Conservation (phyloP, 2,329 filamentous ascomycete species). For the Microdochium trichocladiopsis region DNA sequence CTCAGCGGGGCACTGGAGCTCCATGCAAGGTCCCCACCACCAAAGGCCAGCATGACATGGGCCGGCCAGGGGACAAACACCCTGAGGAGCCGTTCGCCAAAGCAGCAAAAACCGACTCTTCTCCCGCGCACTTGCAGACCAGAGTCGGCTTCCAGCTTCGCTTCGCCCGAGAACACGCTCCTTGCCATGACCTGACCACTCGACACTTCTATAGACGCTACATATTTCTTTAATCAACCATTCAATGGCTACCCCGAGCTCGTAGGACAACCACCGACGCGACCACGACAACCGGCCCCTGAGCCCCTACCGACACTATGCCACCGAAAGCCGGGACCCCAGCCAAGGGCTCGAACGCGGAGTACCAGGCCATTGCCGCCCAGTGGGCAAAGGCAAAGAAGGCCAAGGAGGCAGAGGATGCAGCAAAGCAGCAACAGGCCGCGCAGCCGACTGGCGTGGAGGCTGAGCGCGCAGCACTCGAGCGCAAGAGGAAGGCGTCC, state of each 20-base stretch:
- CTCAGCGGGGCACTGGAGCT: not conserved
- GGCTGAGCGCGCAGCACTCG: conserved; percentile 36
- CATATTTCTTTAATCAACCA: not conserved
- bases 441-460: conserved; percentile 19
- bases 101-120: not conserved
- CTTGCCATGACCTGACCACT: not conserved
- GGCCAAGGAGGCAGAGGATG: conserved; percentile 35
- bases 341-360: conserved; percentile 22
- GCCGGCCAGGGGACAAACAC: not conserved
- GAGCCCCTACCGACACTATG: conserved; percentile 13
- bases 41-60: not conserved
- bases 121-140: not conserved
- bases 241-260: not conserved
- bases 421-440: conserved; percentile 15
- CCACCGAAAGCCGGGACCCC: conserved; percentile 11
- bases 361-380: conserved; percentile 45
- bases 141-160: not conserved
- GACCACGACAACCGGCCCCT: not conserved
- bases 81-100: not conserved
- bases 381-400: conserved; percentile 48
- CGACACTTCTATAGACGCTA: not conserved
- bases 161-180: not conserved
- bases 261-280: not conserved
- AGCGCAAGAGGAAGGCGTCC: conserved; percentile 36
- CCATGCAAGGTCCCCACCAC: not conserved